Base-by-base conservation (phyloP, 2,329 filamentous ascomycete species). In the Colletotrichum salicis region DNA sequence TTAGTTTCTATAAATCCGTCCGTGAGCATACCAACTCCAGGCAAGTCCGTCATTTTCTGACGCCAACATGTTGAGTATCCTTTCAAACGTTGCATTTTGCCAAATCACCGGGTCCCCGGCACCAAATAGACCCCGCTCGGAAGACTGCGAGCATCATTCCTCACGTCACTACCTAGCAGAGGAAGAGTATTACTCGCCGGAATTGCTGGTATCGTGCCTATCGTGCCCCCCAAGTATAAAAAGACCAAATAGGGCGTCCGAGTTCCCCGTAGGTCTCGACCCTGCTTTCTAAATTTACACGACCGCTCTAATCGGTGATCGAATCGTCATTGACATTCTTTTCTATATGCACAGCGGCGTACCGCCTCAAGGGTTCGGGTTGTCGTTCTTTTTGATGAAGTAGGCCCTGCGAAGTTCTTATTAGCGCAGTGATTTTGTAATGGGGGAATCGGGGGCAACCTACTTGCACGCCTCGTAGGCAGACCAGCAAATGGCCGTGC, bases 401-500 rank as follows among this genome's bases (percentile, higher is more conserved):
- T 90, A 91, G 35, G 89, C 87, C 82, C 88, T 90, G 35, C 51
- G n/a, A 22, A 19, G 52, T 11, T 2, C 13, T 4, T 11, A 8
- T 72, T 19, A 71, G 35, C 19, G 41, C 35, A 51, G 74, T 55
- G 76, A 71, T 15, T 59, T 60, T 29, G 45, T 15, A 12, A 31
- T 24, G 22, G 12, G 51, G 59, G 2, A 45, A 6, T 24, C 41
- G 33, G 31, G 27, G n/a, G 37, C 61, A 27, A 84, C 89, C 78
- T 82, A 91, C 90, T 92, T 92, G 76, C 89, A 92, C 74, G 90
- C 90, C 78, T 92, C 90, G 76, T 92, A 92, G 35, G 90, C 90
- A 51, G 90, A 96, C 96, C 96, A 99, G 87, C 96, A 99, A 79
- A 99, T 99, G n/a, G 96, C 96, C 41, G 96, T 99, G 84, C 95